Evolutionary conservation across 768 basidiomycete species (phyloP), one percentile per base, ranked within the genome.

Genomic region (Lanmaoa rubissima): DNA sequence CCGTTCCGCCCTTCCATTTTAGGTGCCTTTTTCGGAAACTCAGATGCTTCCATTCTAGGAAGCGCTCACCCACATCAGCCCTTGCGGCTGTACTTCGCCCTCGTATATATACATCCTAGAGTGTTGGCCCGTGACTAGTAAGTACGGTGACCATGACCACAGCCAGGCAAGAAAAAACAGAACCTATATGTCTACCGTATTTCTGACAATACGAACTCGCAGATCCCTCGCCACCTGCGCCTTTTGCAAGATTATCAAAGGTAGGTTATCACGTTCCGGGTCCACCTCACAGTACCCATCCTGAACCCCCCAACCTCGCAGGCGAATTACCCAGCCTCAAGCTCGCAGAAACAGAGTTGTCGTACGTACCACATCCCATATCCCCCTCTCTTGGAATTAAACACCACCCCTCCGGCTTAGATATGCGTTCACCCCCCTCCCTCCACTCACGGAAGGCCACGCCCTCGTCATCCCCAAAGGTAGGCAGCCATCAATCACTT

Each of bases 161-260:
- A 11, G 34, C 45, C 54, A 64, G 59, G 64, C 55, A 54, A 56
- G 62, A 10, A 34, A n/a, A 13, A 10, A 9, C 13, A 12, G 14
- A 42, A 41, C n/a, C 4, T 1, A 40, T 21, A 21, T 2, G 11
- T 32, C 31, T 24, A 41, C 7, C 32, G 2, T 17, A 16, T 35
- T n/a, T 14, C 43, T 55, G 40, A 58, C 16, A 12, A 26, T 31
- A 21, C 12, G 14, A 13, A n/a, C 17, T 36, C 3, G 1, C 54
- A 85, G 86, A 65, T 76, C 75, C 51, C 77, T 84, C 51, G 77
- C 83, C 14, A 73, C 72, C 24, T 96, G 94, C 73, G 71, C 92
- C 64, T 97, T 97, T 76, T 98, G 95, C 82, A 95, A 87, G 76
- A 95, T 98, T 69, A 80, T 93, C 76, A 89, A 89, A 73, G 90